phyloP scores from a whole-genome alignment of 495 filamentous ascomycete species.

The Neurospora sp. region DNA sequence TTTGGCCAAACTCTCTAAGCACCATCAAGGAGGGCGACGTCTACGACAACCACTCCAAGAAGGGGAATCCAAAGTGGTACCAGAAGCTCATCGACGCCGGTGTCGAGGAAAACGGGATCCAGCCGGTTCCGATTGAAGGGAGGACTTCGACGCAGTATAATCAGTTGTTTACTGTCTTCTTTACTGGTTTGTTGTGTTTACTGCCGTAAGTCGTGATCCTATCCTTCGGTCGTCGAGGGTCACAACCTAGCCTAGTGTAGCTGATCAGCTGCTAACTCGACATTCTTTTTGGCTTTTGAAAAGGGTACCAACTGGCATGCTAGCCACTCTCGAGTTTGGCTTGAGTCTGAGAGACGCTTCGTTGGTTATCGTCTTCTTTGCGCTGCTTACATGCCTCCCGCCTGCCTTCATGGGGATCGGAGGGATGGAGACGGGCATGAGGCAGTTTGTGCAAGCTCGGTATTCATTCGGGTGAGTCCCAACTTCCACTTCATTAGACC shows the following conservation, averaged over 20 bases:
- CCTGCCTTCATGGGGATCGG: slow-evolving; percentile 45
- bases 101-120: slow-evolving; percentile 42
- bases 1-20: neutral
- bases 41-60: slow-evolving; percentile 20
- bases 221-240: neutral
- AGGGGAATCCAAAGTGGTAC: slow-evolving; percentile 25
- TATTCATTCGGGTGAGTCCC: slow-evolving; percentile 42
- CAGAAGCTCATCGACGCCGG: slow-evolving; percentile 36
- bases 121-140: slow-evolving; percentile 43
- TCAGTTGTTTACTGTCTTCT: slow-evolving; percentile 41
- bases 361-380: slow-evolving; percentile 48
- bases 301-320: slow-evolving; percentile 43
- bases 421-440: slow-evolving; percentile 40
- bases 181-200: slow-evolving; percentile 31
- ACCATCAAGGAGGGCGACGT: slow-evolving; percentile 20
- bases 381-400: slow-evolving; percentile 38
- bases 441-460: slow-evolving; percentile 46
- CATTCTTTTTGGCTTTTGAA: neutral
- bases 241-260: neutral
- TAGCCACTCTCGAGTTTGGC: slow-evolving; percentile 40
- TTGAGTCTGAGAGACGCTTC: slow-evolving; percentile 44
- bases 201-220: slow-evolving; percentile 27
- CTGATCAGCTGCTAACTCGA: neutral
- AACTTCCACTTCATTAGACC: neutral
- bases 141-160: slow-evolving; percentile 40